phyloP scores from a whole-genome alignment of 148 eudicot species.

The Nepenthes gracilis region DNA sequence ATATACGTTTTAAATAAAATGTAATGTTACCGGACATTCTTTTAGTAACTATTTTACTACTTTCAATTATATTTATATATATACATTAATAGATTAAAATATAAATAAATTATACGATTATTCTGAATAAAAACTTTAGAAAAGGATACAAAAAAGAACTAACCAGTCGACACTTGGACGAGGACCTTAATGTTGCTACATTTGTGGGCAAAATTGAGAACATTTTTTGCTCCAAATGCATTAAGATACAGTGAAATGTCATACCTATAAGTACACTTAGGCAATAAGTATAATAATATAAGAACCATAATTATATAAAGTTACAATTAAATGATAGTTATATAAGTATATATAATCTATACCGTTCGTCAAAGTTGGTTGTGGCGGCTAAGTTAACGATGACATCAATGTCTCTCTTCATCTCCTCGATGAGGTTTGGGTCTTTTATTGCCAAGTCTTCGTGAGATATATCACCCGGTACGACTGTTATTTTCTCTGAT shows the following conservation, averaged over 20 bases:
- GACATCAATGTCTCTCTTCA: slow-evolving; percentile 17
- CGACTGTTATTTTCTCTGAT: slow-evolving; percentile 25
- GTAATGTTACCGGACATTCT: too few species aligned
- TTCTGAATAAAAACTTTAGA: too few species aligned
- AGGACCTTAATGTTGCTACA: slow-evolving; percentile 33
- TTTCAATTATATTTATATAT: too few species aligned
- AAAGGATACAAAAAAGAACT: not conserved
- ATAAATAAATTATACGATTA: not conserved
- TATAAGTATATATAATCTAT: not conserved
- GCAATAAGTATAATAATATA: too few species aligned
- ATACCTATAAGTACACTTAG: slow-evolving; percentile 21
- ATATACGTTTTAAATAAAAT: too few species aligned
- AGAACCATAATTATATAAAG: too few species aligned
- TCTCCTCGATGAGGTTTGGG: slow-evolving; percentile 14
- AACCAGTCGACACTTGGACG: slow-evolving; percentile 44
- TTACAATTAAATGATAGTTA: too few species aligned
- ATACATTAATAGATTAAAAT: too few species aligned
- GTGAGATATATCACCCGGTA: slow-evolving; percentile 31
- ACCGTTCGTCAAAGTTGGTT: slow-evolving; percentile 48
- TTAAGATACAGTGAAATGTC: slow-evolving; percentile 34
- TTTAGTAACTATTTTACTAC: too few species aligned
- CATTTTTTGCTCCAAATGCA: slow-evolving; percentile 36
- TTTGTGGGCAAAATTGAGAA: slow-evolving; percentile 33
- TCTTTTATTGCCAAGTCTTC: slow-evolving; percentile 37
- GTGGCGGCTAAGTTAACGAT: slow-evolving; percentile 21